A percentile compares a stretch with the other conserved stretches of the same genome.
phyloP scores from a whole-genome alignment of 1,284 basidiomycete genomes.

The Boletus sp. region DNA sequence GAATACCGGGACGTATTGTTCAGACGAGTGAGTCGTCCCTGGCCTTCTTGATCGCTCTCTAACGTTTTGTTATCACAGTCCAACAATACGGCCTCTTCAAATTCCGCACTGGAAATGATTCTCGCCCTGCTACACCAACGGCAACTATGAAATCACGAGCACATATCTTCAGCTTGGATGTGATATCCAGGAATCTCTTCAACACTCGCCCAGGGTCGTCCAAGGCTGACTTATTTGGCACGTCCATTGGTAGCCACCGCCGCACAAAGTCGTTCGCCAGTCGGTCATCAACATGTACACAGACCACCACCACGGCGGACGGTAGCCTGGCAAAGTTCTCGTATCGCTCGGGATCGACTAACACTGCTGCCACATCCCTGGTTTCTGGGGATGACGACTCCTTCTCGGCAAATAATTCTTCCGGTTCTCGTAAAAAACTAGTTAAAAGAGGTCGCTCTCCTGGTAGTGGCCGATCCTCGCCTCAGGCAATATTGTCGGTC shows the following conservation, averaged over 20 bases:
- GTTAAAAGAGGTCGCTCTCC: constrained; percentile 59
- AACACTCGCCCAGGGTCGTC: constrained; percentile 57
- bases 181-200: constrained; percentile 78
- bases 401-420: constrained; percentile 45
- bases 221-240: constrained; percentile 68
- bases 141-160: constrained; percentile 65
- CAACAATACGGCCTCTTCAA: constrained; percentile 86
- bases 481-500: constrained; percentile 32
- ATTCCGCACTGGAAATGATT: constrained; percentile 73
- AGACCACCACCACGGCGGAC: constrained; percentile 60
- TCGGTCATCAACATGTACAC: constrained; percentile 68
- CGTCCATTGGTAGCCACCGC: constrained; percentile 61
- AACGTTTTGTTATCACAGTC: constrained; percentile 45
- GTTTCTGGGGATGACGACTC: constrained; percentile 60
- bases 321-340: constrained; percentile 69
- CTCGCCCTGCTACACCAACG: constrained; percentile 78
- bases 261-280: constrained; percentile 61
- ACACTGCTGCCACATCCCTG: constrained; percentile 56
- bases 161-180: constrained; percentile 81
- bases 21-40: constrained; percentile 65
- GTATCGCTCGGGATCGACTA: constrained; percentile 64
- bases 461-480: constrained; percentile 39
- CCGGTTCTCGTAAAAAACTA: constrained; percentile 52
- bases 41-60: background rate
- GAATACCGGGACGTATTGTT: constrained; percentile 69